Evolutionary conservation across 2,329 filamentous ascomycete species (phyloP).

Genomic region (Paecilomyces variotii): DNA sequence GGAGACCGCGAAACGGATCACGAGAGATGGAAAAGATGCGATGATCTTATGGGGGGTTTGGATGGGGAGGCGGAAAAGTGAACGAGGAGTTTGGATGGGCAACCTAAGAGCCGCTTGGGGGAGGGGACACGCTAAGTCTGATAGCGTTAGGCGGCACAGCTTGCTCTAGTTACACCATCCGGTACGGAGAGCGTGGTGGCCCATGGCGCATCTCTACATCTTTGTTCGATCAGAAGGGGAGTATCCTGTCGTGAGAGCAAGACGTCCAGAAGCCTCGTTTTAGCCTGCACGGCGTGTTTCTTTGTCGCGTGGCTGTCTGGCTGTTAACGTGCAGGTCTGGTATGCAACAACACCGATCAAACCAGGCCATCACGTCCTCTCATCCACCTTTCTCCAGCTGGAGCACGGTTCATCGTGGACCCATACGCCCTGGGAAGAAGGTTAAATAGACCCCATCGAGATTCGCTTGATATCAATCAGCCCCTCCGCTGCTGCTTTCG

Average conservation of each 20-base stretch:
- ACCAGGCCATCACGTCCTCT: background rate
- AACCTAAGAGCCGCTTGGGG: constrained; percentile 16
- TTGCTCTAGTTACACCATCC: background rate
- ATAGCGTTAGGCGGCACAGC: constrained; percentile 2
- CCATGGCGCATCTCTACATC: background rate
- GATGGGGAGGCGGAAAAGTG: constrained; percentile 9
- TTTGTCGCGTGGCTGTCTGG: background rate
- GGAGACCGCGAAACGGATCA: constrained; percentile 4
- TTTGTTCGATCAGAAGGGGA: background rate
- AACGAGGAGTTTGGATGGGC: constrained; percentile 17
- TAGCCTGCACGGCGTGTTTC: background rate
- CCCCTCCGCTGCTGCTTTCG: background rate
- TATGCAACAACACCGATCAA: background rate
- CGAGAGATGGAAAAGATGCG: constrained; percentile 20
- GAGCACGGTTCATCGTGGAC: background rate
- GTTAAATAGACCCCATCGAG: background rate
- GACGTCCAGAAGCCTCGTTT: background rate
- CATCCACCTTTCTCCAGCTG: background rate
- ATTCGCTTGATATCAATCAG: background rate
- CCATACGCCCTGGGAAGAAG: background rate
- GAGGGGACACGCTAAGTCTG: constrained; percentile 14
- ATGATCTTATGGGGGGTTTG: background rate
- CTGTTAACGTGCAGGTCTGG: background rate
- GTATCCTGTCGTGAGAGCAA: background rate
- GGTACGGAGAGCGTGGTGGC: background rate